Evolutionary conservation across 768 basidiomycete genomes (phyloP), one percentile per base, ranked within the genome.

Genomic region (Tylopilus plumbeoviolaceoides): DNA sequence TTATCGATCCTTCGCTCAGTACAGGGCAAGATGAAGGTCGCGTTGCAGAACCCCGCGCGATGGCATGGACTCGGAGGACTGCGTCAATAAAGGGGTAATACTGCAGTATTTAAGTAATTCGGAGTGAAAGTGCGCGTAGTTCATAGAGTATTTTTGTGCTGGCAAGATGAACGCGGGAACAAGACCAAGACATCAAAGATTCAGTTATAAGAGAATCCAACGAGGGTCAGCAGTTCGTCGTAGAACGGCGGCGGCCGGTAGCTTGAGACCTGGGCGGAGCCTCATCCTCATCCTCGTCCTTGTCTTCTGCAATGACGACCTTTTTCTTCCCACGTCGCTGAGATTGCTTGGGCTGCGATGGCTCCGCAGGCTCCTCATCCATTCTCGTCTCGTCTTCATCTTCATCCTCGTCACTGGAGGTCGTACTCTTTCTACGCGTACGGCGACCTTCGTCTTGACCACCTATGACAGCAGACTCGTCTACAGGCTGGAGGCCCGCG

Each of bases 401-500:
- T 17, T 69, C 69, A 14, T 70, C 73, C n/a, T 69, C 69, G 17
- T 71, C 72, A 17, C 70, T 72, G 30, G 65, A 72, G 1, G 67
- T 67, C 3, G 63, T 59, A 33, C 69, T 72, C 31, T 65, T 65
- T 48, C 71, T 71, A 17, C 64, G 70, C 27, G 60, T 58, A 27
- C 72, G 72, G 54, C 76, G 67, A 31, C 68, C 63, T 11, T 72
- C 65, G 23, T 83, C 82, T 25, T 87, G 82, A 9, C 81, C 84
- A 44, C 81, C 80, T 47, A 73, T 77, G 43, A 77, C 78, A 6
- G 89, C 89, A 7, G 66, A 78, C 69, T 92, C 90, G 14, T 90
- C 90, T 14, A 92, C 70, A 6, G 78, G 77, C 3, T 65, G 56
- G 36, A 91, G 74, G 18, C 72, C 65, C n/a, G 70, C 73, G 6